Percentiles rank a stretch among this genome's conserved stretches.
These are phyloP conservation scores for Psophocarpus tetragonolobus DNA, from an alignment of 306 rosid genomes.

Conservation along the genomic window DNA sequence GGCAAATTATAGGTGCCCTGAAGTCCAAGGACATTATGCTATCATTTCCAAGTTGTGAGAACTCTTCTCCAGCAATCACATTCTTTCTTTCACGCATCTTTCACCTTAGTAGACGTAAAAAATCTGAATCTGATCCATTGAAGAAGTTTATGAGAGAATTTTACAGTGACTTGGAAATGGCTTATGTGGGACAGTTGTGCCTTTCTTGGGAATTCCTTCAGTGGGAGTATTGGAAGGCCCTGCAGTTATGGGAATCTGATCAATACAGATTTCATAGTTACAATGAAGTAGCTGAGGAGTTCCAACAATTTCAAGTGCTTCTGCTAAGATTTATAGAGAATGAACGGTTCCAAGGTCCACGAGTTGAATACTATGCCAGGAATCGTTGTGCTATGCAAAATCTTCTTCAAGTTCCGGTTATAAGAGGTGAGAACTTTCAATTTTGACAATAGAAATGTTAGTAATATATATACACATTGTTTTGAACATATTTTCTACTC, in stretches of 20 bases:
- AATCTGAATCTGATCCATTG: not conserved
- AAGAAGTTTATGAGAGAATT: not conserved
- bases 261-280: not conserved
- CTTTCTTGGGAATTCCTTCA: conserved; percentile 17
- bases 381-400: conserved; percentile 1
- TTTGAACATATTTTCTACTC: no score
- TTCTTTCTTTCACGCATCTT: not conserved
- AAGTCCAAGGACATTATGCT: conserved; percentile 21
- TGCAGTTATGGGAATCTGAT: conserved; percentile 1
- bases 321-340: conserved; percentile 6
- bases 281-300: conserved; percentile 1
- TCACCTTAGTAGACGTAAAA: not conserved
- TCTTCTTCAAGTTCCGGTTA: conserved; percentile 5
- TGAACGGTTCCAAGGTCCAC: conserved; percentile 21
- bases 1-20: conserved; percentile 46
- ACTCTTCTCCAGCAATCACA: not conserved
- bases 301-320: conserved; percentile 11
- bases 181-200: conserved; percentile 5
- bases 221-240: conserved; percentile 3
- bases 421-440: conserved; percentile 13
- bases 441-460: no score
- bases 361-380: conserved; percentile 13
- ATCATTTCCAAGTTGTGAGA: not conserved
- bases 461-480: no score
- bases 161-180: conserved; percentile 11